phyloP scores from a whole-genome alignment of 2,329 filamentous ascomycete species.

The Nigrospora sphaerica region DNA sequence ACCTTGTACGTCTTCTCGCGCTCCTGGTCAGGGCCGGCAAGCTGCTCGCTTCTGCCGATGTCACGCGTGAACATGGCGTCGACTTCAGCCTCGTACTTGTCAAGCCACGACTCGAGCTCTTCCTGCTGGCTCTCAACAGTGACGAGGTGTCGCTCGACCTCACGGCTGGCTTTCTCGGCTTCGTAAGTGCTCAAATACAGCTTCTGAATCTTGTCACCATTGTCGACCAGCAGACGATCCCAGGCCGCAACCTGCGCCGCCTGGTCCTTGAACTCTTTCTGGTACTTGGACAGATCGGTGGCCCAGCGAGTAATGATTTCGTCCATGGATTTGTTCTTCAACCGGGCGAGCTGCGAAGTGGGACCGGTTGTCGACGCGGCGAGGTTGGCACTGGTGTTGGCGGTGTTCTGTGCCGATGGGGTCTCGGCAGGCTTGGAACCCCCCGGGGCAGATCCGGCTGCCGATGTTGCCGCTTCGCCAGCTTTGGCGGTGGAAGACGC shows the following conservation, averaged over 20 bases:
- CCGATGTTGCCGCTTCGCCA: constrained; percentile 21
- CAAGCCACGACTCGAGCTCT: constrained; percentile 80
- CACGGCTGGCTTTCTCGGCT: constrained; percentile 83
- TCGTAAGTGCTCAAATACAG: constrained; percentile 89
- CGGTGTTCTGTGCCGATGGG: constrained; percentile 14
- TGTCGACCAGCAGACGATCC: constrained; percentile 89
- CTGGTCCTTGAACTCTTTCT: constrained; percentile 91
- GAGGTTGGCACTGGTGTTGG: constrained; percentile 31
- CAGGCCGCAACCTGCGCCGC: constrained; percentile 81
- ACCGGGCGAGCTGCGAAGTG: constrained; percentile 73
- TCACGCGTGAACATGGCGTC: constrained; percentile 81
- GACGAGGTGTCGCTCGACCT: constrained; percentile 86
- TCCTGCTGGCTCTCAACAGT: constrained; percentile 89
- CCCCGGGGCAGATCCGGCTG: constrained; percentile 21
- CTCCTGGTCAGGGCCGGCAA: constrained; percentile 89
- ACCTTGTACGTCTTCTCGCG: constrained; percentile 93
- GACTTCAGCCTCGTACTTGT: constrained; percentile 86
- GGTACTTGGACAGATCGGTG: constrained; percentile 88
- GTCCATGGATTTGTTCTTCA: constrained; percentile 99
- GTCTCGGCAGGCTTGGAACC: constrained; percentile 23
- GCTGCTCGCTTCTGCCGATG: constrained; percentile 65
- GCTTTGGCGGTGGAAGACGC: constrained; percentile 15
- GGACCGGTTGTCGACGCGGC: constrained; percentile 75
- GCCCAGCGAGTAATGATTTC: constrained; percentile 98
- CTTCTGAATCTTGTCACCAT: constrained; percentile 90